phyloP scores from a whole-genome alignment of 768 basidiomycete genomes.

The Fibroporia radiculosa region DNA sequence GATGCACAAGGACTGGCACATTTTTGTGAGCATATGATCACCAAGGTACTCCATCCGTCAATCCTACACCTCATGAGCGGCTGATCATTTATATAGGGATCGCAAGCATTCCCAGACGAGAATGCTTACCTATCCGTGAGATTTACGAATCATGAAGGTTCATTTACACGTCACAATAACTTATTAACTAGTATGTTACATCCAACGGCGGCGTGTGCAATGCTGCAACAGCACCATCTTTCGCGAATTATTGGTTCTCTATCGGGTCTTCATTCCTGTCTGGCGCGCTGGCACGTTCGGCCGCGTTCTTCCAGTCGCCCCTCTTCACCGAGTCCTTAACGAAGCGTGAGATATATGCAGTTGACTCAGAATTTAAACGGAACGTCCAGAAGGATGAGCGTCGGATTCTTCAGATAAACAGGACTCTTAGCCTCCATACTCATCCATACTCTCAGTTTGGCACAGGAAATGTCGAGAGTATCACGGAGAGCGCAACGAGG shows the following conservation, averaged over 20 bases:
- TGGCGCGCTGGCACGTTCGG: slow-evolving; percentile 30
- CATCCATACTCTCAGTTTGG: slow-evolving; percentile 43
- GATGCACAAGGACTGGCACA: slow-evolving; percentile 36
- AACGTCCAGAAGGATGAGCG: slow-evolving; percentile 43
- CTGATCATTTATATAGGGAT: slow-evolving; percentile 14
- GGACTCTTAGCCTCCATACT: slow-evolving; percentile 28
- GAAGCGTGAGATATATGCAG: slow-evolving; percentile 44
- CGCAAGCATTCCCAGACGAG: slow-evolving; percentile 33
- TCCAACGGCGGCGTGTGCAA: slow-evolving; percentile 42
- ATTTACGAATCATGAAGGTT: not conserved
- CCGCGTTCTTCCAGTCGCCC: slow-evolving; percentile 45
- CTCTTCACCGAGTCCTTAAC: slow-evolving; percentile 37
- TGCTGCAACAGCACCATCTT: slow-evolving; percentile 42
- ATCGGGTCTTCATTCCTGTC: slow-evolving; percentile 19
- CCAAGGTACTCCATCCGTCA: slow-evolving; percentile 20
- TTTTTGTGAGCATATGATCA: slow-evolving; percentile 45
- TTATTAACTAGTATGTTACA: slow-evolving; percentile 19
- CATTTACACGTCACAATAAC: not conserved
- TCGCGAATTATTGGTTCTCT: slow-evolving; percentile 36
- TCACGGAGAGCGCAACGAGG: slow-evolving; percentile 18
- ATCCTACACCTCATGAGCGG: not conserved
- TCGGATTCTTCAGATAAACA: slow-evolving; percentile 43
- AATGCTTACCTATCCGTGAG: slow-evolving; percentile 31
- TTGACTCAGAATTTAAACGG: slow-evolving; percentile 49
- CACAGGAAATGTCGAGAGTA: slow-evolving; percentile 33